phyloP scores from a whole-genome alignment of 495 filamentous ascomycete genomes.

The Aspergillus sparsus region DNA sequence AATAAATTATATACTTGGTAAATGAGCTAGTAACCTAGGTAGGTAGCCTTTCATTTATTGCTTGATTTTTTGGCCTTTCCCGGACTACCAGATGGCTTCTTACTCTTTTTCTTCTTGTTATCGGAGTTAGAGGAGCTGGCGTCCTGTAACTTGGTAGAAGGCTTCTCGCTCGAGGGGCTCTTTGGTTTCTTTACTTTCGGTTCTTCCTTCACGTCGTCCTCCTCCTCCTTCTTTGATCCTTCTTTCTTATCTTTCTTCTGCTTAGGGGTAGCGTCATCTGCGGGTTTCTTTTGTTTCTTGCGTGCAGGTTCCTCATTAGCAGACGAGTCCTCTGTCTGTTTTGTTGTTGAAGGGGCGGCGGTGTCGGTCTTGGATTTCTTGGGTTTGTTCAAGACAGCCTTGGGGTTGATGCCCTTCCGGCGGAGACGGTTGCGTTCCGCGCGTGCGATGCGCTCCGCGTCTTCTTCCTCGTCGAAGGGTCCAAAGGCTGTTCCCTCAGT shows the following conservation, averaged over 20 bases:
- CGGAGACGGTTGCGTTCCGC: conserved; percentile 58
- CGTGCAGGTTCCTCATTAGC: conserved; percentile 8
- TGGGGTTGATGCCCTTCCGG: conserved; percentile 68
- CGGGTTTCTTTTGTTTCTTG: conserved; percentile 21
- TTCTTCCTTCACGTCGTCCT: conserved; percentile 10
- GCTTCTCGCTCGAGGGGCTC: conserved; percentile 2
- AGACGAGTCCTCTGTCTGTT: conserved; percentile 7
- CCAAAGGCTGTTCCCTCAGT: conserved; percentile 58
- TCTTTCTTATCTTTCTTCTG: neutral
- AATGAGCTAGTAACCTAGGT: too few species aligned
- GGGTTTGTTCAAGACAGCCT: conserved; percentile 51
- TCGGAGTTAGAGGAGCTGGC: conserved; percentile 21
- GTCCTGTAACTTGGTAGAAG: conserved; percentile 2
- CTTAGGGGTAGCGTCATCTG: conserved; percentile 4
- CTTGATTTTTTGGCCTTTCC: conserved; percentile 37
- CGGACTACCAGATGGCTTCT: conserved; percentile 9
- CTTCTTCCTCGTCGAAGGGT: conserved; percentile 65
- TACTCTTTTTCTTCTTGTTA: conserved; percentile 20
- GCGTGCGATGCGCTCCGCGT: conserved; percentile 59
- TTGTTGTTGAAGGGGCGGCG: neutral
- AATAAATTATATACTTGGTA: conserved; percentile 19
- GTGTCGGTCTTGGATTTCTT: conserved; percentile 33
- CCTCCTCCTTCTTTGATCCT: conserved; percentile 5
- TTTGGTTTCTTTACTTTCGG: conserved; percentile 4
- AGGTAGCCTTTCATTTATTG: conserved; percentile 33